Conservation (phyloP, 116 monocot species). For the Cymodocea nodosa region DNA sequence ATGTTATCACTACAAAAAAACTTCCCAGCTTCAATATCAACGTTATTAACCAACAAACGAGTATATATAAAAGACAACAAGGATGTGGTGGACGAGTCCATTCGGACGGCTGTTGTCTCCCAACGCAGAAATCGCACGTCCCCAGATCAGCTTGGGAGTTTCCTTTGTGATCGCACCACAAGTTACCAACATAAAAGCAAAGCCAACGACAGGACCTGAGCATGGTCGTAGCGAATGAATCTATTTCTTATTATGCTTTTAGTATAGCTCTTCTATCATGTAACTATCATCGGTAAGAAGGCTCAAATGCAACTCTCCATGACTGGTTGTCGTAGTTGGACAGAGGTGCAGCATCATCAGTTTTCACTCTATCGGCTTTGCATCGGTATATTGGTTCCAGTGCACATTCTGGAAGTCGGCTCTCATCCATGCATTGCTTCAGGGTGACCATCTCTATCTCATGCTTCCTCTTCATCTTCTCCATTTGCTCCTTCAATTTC, state of each 20-base stretch:
- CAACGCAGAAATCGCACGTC: too few species aligned
- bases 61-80: too few species aligned
- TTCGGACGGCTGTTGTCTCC: too few species aligned
- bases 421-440: slow-evolving; percentile 80
- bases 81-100: too few species aligned
- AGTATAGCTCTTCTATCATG: neutral
- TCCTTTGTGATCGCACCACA: too few species aligned
- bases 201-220: slow-evolving; percentile 3
- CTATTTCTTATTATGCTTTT: too few species aligned
- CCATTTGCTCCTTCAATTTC: slow-evolving; percentile 63
- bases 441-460: slow-evolving; percentile 76
- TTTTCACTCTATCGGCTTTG: neutral
- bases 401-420: slow-evolving; percentile 81
- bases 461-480: slow-evolving; percentile 87
- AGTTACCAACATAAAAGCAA: too few species aligned
- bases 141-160: too few species aligned
- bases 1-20: too few species aligned
- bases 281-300: slow-evolving; percentile 12
- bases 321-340: slow-evolving; percentile 11
- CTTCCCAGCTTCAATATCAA: too few species aligned
- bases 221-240: neutral
- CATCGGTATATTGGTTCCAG: slow-evolving; percentile 24
- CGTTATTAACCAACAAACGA: too few species aligned
- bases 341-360: neutral
- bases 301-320: slow-evolving; percentile 23